Evolutionary conservation across 2,329 filamentous ascomycete species (phyloP).

Genomic region (Calonectria honghensis): DNA sequence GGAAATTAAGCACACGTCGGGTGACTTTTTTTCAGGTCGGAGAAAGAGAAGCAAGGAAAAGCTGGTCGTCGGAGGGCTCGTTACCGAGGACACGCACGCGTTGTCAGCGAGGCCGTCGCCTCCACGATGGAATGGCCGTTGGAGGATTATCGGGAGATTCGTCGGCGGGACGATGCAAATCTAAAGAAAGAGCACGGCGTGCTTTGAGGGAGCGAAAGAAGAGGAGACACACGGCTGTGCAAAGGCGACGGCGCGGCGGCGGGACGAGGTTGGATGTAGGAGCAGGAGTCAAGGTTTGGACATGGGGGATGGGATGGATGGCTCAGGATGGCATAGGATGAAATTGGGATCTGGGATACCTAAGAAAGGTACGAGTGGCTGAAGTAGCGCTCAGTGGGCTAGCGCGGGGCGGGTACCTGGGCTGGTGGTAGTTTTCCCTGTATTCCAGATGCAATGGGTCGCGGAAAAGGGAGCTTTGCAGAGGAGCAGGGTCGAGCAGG

Average conservation of each 20-base stretch:
- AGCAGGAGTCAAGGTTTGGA: constrained; percentile 43
- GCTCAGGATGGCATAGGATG: constrained; percentile 35
- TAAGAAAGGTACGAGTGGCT: constrained; percentile 25
- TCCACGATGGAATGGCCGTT: constrained; percentile 29
- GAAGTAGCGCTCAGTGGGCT: constrained; percentile 16
- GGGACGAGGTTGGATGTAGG: constrained; percentile 33
- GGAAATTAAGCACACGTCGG: constrained; percentile 14
- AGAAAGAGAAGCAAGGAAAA: constrained; percentile 15
- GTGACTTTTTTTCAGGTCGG: constrained; percentile 17
- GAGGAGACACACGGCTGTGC: constrained; percentile 21
- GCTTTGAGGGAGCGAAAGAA: constrained; percentile 23
- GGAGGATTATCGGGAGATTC: constrained; percentile 25
- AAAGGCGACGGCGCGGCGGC: constrained; percentile 30
- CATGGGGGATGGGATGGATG: constrained; percentile 40
- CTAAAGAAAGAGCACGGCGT: constrained; percentile 20
- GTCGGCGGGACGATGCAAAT: constrained; percentile 27
- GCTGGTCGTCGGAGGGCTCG: constrained; percentile 29
- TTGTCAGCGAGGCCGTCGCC: constrained; percentile 32
- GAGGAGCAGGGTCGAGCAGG: neutral
- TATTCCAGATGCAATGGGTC: constrained; percentile 16
- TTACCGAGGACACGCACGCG: constrained; percentile 40
- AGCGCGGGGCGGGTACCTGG: constrained; percentile 21
- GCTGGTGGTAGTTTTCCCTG: constrained; percentile 5
- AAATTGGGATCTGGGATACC: constrained; percentile 38
- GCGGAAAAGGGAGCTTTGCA: constrained; percentile 26